Evolutionary conservation across 2,329 filamentous ascomycete species (phyloP).

Genomic region (Dactylellina haptotyla): DNA sequence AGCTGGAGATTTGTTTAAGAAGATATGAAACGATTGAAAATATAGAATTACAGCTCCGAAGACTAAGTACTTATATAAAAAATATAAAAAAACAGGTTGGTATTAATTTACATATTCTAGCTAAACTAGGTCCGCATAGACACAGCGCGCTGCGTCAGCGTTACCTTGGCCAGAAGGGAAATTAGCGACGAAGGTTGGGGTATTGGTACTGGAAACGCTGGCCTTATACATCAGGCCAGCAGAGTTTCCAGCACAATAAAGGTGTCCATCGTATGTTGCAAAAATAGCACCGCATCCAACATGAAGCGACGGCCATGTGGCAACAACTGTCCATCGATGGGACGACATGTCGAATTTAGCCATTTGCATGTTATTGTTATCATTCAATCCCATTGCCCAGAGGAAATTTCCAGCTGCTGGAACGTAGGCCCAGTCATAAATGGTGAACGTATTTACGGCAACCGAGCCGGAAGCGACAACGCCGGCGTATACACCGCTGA

Average conservation of each 20-base stretch:
- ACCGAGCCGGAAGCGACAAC: neutral
- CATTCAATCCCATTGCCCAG: neutral
- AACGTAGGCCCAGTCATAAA: slow-evolving; percentile 6
- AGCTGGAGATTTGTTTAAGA: too few relatives aligned
- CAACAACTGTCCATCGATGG: neutral
- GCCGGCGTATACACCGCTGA: neutral
- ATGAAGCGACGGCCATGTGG: neutral
- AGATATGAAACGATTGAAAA: too few relatives aligned
- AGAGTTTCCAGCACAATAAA: neutral
- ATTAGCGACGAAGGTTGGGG: neutral
- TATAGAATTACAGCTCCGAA: too few relatives aligned
- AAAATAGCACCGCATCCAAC: neutral
- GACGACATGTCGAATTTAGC: neutral
- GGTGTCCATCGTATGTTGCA: neutral
- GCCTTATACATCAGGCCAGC: neutral
- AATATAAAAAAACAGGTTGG: too few relatives aligned
- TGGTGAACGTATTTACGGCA: neutral
- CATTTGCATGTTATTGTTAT: neutral
- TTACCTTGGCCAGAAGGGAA: neutral
- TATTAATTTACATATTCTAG: too few relatives aligned
- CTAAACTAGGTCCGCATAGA: slow-evolving; percentile 2
- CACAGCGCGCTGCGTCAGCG: slow-evolving; percentile 1
- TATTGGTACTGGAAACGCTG: neutral
- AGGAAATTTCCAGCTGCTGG: neutral
- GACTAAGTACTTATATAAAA: too few relatives aligned